These are phyloP conservation scores for Cinchona pubescens DNA, from an alignment of 257 asterid species.

Conservation along the genomic window DNA sequence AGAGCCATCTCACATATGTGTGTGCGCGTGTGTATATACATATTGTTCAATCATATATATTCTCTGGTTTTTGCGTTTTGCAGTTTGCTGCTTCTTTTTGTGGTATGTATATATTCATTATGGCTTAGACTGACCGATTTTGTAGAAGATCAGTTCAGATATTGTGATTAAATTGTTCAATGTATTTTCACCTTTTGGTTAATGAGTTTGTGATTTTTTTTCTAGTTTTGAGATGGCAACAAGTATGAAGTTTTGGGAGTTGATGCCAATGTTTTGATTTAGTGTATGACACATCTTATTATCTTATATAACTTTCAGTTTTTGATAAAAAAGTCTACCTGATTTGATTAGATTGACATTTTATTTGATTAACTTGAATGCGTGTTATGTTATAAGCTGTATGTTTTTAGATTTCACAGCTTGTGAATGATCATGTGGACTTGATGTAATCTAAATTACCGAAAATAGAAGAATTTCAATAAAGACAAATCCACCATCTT, in stretches of 20 bases:
- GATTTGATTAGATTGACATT: background rate
- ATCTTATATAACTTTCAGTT: background rate
- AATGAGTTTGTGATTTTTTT: too few species aligned
- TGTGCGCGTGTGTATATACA: too few species aligned
- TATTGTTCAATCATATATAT: too few species aligned
- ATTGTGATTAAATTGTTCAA: too few species aligned
- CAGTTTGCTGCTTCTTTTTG: conserved; percentile 89
- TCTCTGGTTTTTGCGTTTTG: conserved; percentile 18
- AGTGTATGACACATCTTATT: background rate
- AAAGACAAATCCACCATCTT: too few species aligned
- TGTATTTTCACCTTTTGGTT: too few species aligned
- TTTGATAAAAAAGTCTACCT: background rate
- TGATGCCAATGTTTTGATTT: background rate
- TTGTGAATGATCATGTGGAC: background rate
- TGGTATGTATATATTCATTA: conserved; percentile 49
- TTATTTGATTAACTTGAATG: background rate
- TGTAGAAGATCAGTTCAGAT: conserved; percentile 8
- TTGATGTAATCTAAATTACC: background rate
- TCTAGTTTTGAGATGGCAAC: too few species aligned
- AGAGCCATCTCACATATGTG: too few species aligned
- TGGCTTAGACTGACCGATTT: conserved; percentile 8
- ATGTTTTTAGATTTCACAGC: background rate
- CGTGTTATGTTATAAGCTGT: too few species aligned
- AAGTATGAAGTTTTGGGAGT: background rate
- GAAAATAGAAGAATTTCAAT: background rate